Base-by-base conservation (phyloP, 2,329 filamentous ascomycete species). In the Aspergillus sp. region DNA sequence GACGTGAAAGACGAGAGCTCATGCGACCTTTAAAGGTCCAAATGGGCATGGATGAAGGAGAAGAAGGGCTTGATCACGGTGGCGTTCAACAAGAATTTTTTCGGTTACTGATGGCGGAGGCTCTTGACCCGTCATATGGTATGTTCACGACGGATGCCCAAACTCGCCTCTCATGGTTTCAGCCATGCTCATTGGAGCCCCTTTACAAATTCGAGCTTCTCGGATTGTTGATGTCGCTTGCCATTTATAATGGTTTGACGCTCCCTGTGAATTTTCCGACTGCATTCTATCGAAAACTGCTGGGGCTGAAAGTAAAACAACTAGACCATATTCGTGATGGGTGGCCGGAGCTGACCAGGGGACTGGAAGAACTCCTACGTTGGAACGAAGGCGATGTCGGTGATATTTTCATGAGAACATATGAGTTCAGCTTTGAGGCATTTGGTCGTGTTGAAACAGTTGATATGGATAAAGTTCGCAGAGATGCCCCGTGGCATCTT, bases 71-170 rank as follows among this genome's bases (percentile, higher is more conserved):
- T 34, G 95, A 99, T 72, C 91, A 93, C 49, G 95, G 95, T 44
- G 95, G 95, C 61, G 93, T 99, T 1, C 93, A 97, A 66, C 93
- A 96, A 71, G 95, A 99, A 63, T 98, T 96, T 71, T 98, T 99
- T 77, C 86, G 91, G 15, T 77, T 97, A 27, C 86, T 90, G 17
- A 87, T 97, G 65, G 85, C 86, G 1, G 88, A 96, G 68, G 90
- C 89, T 3, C 82, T 98, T 46, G 82, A 91, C 65, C 89, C 91
- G 4, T 83, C 87, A 44, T 91, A 89, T 67, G 92, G 86, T 75
- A 79, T 77, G 78, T 98, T 98, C 71, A 89, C 87, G 0, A 83
- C 91, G 33, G 92, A 98, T 65, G 75, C 84, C 1, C 80, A 86
- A 54, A 95, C 89, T 0, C 85, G 86, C 33, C 89, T 95, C 82